Evolutionary conservation across 2,329 filamentous ascomycete species (phyloP).

Genomic region (Aureobasidium sp.): DNA sequence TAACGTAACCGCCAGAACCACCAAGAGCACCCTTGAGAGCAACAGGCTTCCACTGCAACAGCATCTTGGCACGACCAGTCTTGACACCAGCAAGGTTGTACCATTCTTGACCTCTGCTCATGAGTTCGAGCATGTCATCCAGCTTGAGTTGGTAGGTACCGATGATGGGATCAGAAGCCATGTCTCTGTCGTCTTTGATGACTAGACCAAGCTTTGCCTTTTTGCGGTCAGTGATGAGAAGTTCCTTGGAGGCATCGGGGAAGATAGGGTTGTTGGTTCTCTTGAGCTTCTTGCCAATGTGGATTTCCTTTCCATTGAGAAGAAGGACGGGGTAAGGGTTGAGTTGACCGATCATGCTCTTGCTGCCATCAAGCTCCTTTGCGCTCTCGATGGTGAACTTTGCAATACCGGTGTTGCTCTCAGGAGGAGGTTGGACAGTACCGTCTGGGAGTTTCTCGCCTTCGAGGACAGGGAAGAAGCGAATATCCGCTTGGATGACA

Average conservation of each 20-base stretch:
- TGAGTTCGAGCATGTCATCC: conserved; percentile 83
- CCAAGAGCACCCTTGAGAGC: conserved; percentile 68
- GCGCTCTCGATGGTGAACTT: conserved; percentile 91
- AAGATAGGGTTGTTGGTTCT: conserved; percentile 96
- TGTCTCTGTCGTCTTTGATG: conserved; percentile 89
- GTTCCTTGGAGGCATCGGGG: conserved; percentile 84
- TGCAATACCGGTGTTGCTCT: conserved; percentile 87
- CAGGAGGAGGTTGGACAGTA: conserved; percentile 68
- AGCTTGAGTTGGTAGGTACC: conserved; percentile 94
- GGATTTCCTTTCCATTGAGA: conserved; percentile 85
- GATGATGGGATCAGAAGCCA: conserved; percentile 71
- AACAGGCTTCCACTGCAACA: conserved; percentile 90
- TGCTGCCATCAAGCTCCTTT: conserved; percentile 87
- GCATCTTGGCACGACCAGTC: conserved; percentile 81
- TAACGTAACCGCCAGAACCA: conserved; percentile 80
- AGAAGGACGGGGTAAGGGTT: conserved; percentile 85
- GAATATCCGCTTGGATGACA: conserved; percentile 68
- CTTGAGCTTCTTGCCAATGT: conserved; percentile 85
- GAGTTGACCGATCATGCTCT: conserved; percentile 82
- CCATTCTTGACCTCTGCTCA: conserved; percentile 92
- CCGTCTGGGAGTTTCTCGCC: conserved; percentile 64
- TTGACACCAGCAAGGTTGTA: conserved; percentile 77
- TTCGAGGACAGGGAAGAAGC: conserved; percentile 90
- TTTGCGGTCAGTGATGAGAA: conserved; percentile 90
- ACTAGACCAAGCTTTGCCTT: conserved; percentile 82